These are phyloP conservation scores for Candida sanyaensis DNA, from an alignment of 1,139 yeast genomes.

Conservation along the genomic window DNA sequence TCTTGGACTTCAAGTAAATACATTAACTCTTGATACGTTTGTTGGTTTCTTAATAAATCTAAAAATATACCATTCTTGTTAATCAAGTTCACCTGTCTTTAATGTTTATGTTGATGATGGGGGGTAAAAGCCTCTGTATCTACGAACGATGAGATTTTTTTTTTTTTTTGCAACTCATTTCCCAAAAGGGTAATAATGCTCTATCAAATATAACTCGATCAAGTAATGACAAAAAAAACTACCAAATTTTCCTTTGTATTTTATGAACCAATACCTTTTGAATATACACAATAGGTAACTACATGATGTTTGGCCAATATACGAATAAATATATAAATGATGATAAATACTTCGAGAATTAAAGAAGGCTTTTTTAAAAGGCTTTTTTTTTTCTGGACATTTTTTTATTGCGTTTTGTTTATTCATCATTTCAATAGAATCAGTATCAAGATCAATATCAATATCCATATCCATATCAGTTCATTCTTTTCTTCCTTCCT, in stretches of 20 bases:
- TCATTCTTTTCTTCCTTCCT: not conserved
- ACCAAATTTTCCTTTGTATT: not conserved
- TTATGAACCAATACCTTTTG: not conserved
- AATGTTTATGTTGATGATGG: too few species aligned
- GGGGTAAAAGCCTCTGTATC: not conserved
- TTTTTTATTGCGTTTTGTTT: not conserved
- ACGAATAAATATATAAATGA: conserved; percentile 2
- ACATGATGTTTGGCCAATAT: not conserved
- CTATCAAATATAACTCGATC: conserved; percentile 1
- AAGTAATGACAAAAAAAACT: not conserved
- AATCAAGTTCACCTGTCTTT: too few species aligned
- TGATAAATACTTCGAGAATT: conserved; percentile 2
- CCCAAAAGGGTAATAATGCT: conserved; percentile 3
- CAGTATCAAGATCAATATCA: too few species aligned
- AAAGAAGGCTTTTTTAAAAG: not conserved
- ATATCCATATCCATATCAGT: too few species aligned
- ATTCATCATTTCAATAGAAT: not conserved
- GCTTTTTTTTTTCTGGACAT: not conserved
- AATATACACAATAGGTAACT: not conserved
- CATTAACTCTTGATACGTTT: too few species aligned
- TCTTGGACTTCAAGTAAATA: too few species aligned
- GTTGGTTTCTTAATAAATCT: not conserved
- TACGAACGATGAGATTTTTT: not conserved
- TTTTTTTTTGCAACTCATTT: conserved; percentile 3
- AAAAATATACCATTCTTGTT: not conserved